A percentile compares a stretch with the other conserved stretches of the same genome.
phyloP scores from a whole-genome alignment of 129 eudicot genomes.

The Heracleum sosnowskyi region DNA sequence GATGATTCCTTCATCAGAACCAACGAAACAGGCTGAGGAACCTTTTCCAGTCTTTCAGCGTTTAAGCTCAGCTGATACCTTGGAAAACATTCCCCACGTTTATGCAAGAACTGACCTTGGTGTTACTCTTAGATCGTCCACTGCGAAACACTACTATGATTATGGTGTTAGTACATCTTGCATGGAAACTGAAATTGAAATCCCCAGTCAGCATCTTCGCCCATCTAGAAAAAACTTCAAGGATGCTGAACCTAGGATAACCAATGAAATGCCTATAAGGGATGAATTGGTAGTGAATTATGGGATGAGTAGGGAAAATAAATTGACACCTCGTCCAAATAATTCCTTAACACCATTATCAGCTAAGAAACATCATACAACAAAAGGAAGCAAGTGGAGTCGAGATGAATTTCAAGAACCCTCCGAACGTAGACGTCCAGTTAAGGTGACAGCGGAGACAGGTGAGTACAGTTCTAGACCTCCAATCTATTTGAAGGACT shows the following conservation, averaged over 20 bases:
- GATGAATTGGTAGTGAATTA: constrained; percentile 17
- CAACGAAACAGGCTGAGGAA: constrained; percentile 15
- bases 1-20: constrained; percentile 8
- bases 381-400: constrained; percentile 19
- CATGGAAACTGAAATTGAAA: constrained; percentile 52
- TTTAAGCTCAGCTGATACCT: constrained; percentile 30
- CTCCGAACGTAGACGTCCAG: constrained; percentile 4
- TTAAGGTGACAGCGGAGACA: constrained; percentile 14
- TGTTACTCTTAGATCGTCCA: constrained; percentile 21
- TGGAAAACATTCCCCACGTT: constrained; percentile 13
- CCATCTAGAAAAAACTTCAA: constrained; percentile 22
- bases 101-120: constrained; percentile 17
- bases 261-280: constrained; percentile 16
- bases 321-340: constrained; percentile 11
- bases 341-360: constrained; percentile 8
- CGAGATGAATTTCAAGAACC: constrained; percentile 17
- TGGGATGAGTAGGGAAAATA: constrained; percentile 6
- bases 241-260: constrained; percentile 2
- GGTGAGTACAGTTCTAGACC: constrained; percentile 14
- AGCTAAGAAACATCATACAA: constrained; percentile 19
- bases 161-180: constrained; percentile 64
- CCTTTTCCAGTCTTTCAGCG: constrained; percentile 26
- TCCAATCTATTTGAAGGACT: constrained; percentile 14
- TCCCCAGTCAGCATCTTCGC: constrained; percentile 11
- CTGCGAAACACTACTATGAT: constrained; percentile 30